Evolutionary conservation across 495 filamentous ascomycete genomes (phyloP).

Genomic region (Aspergillus nanangensis): DNA sequence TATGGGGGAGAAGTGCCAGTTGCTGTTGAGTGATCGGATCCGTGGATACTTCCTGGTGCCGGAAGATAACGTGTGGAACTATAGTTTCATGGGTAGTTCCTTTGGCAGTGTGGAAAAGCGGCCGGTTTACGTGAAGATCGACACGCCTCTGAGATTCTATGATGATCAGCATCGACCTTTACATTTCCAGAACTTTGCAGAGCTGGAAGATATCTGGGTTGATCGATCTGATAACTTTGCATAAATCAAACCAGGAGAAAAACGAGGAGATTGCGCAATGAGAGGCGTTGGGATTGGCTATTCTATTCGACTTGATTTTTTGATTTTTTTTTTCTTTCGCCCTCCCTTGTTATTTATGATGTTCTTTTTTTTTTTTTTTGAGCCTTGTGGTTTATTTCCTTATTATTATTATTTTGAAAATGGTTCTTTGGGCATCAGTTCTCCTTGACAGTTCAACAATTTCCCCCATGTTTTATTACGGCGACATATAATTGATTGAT

Average conservation of each 20-base stretch:
- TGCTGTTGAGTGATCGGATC: slow-evolving; percentile 87
- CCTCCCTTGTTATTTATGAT: neutral
- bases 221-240: slow-evolving; percentile 85
- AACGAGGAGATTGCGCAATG: neutral
- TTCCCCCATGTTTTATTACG: neutral
- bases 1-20: slow-evolving; percentile 94
- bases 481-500: neutral
- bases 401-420: slow-evolving; percentile 1
- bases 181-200: slow-evolving; percentile 92
- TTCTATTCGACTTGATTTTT: slow-evolving; percentile 11
- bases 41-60: slow-evolving; percentile 94
- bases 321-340: slow-evolving; percentile 10
- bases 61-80: slow-evolving; percentile 92
- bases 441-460: no score
- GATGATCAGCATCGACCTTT: slow-evolving; percentile 86
- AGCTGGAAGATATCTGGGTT: slow-evolving; percentile 86
- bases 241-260: slow-evolving; percentile 22
- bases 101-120: slow-evolving; percentile 90
- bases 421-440: no score
- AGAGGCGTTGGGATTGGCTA: slow-evolving; percentile 18
- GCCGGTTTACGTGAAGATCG: slow-evolving; percentile 83
- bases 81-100: slow-evolving; percentile 90
- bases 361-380: slow-evolving; percentile 8
- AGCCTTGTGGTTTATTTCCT: slow-evolving; percentile 5
- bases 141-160: slow-evolving; percentile 87